phyloP scores from a whole-genome alignment of 257 asterid genomes.

The Ballota nigra region DNA sequence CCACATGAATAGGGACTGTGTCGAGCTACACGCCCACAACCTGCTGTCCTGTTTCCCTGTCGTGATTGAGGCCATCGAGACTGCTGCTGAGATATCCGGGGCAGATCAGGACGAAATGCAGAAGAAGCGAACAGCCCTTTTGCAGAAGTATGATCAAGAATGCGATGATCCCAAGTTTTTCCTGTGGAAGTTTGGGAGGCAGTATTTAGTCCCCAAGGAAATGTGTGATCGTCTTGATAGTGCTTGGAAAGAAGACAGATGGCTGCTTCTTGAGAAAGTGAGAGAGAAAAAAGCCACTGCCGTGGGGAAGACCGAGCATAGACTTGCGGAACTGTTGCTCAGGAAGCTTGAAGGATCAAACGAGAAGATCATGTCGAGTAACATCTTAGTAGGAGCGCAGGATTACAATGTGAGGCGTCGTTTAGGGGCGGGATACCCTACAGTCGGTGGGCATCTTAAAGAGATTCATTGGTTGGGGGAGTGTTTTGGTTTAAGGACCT shows the following conservation, averaged over 20 bases:
- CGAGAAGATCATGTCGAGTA: constrained; percentile 41
- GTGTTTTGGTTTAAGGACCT: constrained; percentile 61
- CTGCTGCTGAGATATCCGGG: constrained; percentile 77
- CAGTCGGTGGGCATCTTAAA: constrained; percentile 59
- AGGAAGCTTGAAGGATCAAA: constrained; percentile 40
- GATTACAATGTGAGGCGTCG: constrained; percentile 70
- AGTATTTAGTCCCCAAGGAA: constrained; percentile 60
- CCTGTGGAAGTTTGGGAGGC: constrained; percentile 70
- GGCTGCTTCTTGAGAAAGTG: constrained; percentile 54
- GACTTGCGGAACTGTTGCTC: constrained; percentile 46
- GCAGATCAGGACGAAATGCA: constrained; percentile 62
- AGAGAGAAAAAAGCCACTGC: constrained; percentile 34
- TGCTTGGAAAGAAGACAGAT: constrained; percentile 67
- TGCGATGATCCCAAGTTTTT: constrained; percentile 52
- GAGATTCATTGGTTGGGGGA: constrained; percentile 96
- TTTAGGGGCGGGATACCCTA: constrained; percentile 40
- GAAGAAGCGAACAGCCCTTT: constrained; percentile 41
- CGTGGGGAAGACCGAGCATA: constrained; percentile 39
- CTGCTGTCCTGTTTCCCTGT: constrained; percentile 66
- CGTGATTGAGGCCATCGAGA: constrained; percentile 86
- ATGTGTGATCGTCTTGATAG: constrained; percentile 48
- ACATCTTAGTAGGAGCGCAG: constrained; percentile 43
- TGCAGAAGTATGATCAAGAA: constrained; percentile 60
- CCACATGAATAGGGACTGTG: constrained; percentile 58
- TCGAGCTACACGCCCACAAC: constrained; percentile 75